Conservation (phyloP, 257 asterid genomes). For the Pogostemon cablin region DNA sequence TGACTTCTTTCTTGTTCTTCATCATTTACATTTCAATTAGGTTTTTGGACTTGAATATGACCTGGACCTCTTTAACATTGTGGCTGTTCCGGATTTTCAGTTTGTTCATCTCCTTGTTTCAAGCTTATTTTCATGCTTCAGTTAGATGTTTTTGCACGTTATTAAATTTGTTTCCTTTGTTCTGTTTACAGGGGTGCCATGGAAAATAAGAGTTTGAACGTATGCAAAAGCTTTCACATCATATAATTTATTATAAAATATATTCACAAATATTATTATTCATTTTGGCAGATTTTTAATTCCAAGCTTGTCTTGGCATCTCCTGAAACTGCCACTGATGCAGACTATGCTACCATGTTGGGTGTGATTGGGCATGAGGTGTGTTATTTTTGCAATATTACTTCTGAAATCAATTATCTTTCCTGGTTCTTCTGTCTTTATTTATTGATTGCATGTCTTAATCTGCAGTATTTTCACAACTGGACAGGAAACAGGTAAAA, state of each 20-base stretch:
- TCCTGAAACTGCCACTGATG: conserved; percentile 95
- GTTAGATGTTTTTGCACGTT: conserved; percentile 15
- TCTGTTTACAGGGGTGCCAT: conserved; percentile 88
- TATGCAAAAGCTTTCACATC: conserved; percentile 38
- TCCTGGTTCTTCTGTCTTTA: background rate
- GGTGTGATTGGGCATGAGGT: conserved; percentile 99
- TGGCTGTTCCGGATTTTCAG: conserved; percentile 97
- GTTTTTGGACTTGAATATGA: conserved; percentile 97
- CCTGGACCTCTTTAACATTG: conserved; percentile 93
- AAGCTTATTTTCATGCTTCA: conserved; percentile 25
- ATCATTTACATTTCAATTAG: conserved; percentile 42
- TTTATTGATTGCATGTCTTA: conserved; percentile 30
- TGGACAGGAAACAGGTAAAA: conserved; percentile 98
- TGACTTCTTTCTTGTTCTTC: conserved; percentile 4
- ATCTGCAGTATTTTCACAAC: conserved; percentile 94
- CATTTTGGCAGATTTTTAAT: conserved; percentile 73
- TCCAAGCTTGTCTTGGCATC: conserved; percentile 95
- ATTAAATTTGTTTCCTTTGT: conserved; percentile 26
- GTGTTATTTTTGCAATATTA: conserved; percentile 18
- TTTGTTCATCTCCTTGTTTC: conserved; percentile 44
- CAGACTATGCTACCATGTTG: conserved; percentile 95
- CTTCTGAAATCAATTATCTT: background rate
- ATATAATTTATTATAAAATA: background rate
- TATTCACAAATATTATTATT: conserved; percentile 22
- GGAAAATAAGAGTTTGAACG: conserved; percentile 99